Evolutionary conservation across 2,329 filamentous ascomycete species (phyloP), one percentile per base, ranked within the genome.

Genomic region (Cytospora paraplurivora): DNA sequence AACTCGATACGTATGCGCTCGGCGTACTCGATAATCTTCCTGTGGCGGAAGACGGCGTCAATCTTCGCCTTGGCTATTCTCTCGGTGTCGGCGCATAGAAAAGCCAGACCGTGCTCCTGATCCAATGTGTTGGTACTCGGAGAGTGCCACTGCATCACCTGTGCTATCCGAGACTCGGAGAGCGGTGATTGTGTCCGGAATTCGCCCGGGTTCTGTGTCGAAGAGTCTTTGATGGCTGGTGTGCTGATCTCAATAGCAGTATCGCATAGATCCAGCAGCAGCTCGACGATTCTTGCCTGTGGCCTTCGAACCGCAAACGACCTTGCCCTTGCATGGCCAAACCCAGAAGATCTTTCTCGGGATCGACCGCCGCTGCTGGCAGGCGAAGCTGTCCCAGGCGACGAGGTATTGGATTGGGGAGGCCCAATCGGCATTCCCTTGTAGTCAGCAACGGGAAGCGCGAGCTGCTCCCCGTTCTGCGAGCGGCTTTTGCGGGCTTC

Each of bases 1-100:
- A 97, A 96, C 72, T 99, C 95, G 54, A 97, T 85, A 4, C 96
- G 91, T 67, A 99, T 97, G 37, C 96, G 88, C 77, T 99, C 95
- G 0, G 93, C 89, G 73, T 99, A 99, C 74, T 99, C 95, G 37
- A 99, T 88, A 57, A 98, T 96, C 70, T 90, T 89, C 57, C 94
- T 89, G 75, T 98, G 92, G 38, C 95, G 90, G 68, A 96, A 88
- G 7, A 98, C 91, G 5, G 94, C 91, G 71, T 99, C 95, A 1
- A 98, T 91, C 74, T 99, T 99, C 52, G 90, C 85, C 71, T 88
- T 91, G 33, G 93, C 91, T 47, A 92, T 85, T 71, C 85, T 88
- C 74, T 95, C 92, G 0, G 93, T 98, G 72, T 99, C 95, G 15
- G 91, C 85, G 73, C 93, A 97, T n/a, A 99, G 79, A 33, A 93